phyloP scores from a whole-genome alignment of 1,139 yeast genomes.

The Taphrina wiesneri region DNA sequence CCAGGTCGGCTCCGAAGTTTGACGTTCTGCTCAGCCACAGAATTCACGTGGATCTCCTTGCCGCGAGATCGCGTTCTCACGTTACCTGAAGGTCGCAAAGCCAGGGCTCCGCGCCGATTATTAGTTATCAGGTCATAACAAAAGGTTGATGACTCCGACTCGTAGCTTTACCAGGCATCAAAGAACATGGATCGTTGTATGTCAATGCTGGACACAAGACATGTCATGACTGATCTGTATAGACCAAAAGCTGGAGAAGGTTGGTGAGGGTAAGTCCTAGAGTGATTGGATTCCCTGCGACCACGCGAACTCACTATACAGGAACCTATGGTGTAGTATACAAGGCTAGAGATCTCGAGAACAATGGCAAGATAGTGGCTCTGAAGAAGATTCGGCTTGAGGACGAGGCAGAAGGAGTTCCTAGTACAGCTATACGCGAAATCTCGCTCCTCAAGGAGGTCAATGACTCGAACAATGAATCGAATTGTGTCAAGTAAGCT shows the following conservation, averaged over 20 bases:
- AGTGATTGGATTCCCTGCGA: neutral
- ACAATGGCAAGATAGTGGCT: constrained; percentile 86
- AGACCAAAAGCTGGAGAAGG: constrained; percentile 85
- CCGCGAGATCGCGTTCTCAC: neutral
- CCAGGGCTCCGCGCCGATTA: constrained; percentile 4
- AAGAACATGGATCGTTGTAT: constrained; percentile 10
- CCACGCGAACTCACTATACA: constrained; percentile 39
- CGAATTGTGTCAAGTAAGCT: constrained; percentile 44
- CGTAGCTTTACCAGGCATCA: neutral
- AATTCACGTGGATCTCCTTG: neutral
- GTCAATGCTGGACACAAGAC: neutral
- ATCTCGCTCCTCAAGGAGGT: constrained; percentile 90
- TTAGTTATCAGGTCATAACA: neutral
- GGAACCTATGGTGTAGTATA: constrained; percentile 97
- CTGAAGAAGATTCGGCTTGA: constrained; percentile 91
- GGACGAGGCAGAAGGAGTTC: constrained; percentile 98
- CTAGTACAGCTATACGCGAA: constrained; percentile 96
- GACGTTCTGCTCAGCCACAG: neutral
- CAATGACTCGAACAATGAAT: constrained; percentile 87
- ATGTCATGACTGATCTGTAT: neutral
- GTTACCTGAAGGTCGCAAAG: neutral
- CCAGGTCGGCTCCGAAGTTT: no score
- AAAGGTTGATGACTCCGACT: neutral
- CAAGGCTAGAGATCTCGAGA: constrained; percentile 86
- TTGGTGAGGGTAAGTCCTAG: constrained; percentile 75